phyloP scores from a whole-genome alignment of 2,329 filamentous ascomycete genomes.

The Apiospora saccharicola region DNA sequence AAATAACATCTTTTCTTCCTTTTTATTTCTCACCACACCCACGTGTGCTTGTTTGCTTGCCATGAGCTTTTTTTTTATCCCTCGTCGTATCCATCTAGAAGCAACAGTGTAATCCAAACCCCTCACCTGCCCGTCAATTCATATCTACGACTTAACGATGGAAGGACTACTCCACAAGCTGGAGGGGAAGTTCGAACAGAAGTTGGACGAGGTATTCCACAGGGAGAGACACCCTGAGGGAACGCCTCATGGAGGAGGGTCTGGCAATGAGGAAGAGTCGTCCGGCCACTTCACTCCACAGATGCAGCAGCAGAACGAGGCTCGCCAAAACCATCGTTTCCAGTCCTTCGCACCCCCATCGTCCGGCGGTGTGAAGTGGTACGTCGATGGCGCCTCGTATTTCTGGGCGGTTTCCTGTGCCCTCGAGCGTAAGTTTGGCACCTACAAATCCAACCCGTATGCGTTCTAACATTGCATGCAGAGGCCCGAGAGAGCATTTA shows the following conservation, averaged over 20 bases:
- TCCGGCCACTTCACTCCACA: slow-evolving; percentile 41
- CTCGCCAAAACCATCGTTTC: slow-evolving; percentile 55
- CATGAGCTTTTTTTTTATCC: not conserved
- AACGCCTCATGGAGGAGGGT: slow-evolving; percentile 27
- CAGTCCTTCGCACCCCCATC: slow-evolving; percentile 77
- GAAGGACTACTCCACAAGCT: slow-evolving; percentile 53
- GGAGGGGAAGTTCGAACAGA: slow-evolving; percentile 49
- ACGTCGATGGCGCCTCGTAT: slow-evolving; percentile 83
- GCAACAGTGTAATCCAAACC: not conserved
- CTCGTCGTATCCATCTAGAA: not conserved
- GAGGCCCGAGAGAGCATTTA: slow-evolving; percentile 79
- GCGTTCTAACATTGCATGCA: slow-evolving; percentile 35
- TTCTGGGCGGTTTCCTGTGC: slow-evolving; percentile 86
- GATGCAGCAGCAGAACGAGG: slow-evolving; percentile 44
- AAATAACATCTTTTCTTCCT: not conserved
- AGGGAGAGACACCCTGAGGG: slow-evolving; percentile 47
- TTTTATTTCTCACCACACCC: not conserved
- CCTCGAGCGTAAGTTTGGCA: slow-evolving; percentile 62
- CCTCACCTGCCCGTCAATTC: not conserved
- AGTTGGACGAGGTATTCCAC: slow-evolving; percentile 49
- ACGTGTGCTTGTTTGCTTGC: not conserved
- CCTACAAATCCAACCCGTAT: not conserved
- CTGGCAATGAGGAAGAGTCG: slow-evolving; percentile 24
- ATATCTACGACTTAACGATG: slow-evolving; percentile 41
- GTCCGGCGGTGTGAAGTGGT: slow-evolving; percentile 83